Base-by-base conservation (phyloP, 768 basidiomycete genomes). In the Suillus decipiens region DNA sequence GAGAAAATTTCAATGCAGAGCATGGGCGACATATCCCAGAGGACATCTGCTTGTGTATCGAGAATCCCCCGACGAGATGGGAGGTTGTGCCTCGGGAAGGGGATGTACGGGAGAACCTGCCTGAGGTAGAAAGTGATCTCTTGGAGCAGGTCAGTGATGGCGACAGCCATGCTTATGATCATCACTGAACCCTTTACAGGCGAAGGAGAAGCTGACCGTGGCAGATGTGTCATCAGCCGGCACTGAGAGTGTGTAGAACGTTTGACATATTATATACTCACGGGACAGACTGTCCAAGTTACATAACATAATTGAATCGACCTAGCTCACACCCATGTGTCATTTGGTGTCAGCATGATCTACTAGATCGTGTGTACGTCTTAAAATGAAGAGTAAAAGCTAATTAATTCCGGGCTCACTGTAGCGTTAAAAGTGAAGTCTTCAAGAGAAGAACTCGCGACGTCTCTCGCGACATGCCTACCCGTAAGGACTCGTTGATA, bases 21-120 rank as follows among this genome's bases (percentile, higher is more conserved):
- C 86, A 93, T 57, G 92, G 91, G 0, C 80, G 81, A 14, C 84
- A 89, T 71, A 81, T 95, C 2, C 92, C 92, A 0, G 83, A 88
- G 66, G 93, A 95, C 67, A 81, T 95, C 43, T 94, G 93, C 71
- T 76, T 93, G 17, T 90, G 84, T 64, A 86, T 93, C 59, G 85
- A 84, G 66, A 90, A 93, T 71, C 74, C 83, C 11, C 92, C 92
- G 11, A 92, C 90, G 42, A 81, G 80, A 59, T 92, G 89, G 87
- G 84, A 89, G 64, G 80, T 92, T 14, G 71, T 83, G 1, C 87
- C 91, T 0, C 80, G 77, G 72, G 76, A 81, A 31, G 85, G 84
- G 6, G 86, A 88, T 43, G 64, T 71, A 7, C 70, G 76, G 19
- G 91, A 93, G 72, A 76, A 76, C 10, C 75, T 92, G 36, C 91